Conservation (phyloP, 352 stramenopile genomes). For the Globisporangium nunn region DNA sequence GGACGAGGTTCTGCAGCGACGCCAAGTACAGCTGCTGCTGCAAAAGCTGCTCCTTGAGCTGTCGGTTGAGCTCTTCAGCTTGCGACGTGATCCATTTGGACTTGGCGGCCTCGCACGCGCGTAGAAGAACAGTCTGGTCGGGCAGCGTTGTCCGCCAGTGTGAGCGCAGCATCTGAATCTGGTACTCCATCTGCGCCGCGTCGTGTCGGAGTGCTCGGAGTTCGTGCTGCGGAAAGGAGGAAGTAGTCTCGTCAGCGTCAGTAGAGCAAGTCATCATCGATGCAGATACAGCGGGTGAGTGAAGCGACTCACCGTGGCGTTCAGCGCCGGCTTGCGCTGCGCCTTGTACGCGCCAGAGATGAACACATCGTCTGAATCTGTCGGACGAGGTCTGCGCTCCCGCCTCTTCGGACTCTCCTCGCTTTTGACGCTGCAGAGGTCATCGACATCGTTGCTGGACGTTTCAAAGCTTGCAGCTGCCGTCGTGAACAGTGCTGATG, state of each 20-base stretch:
- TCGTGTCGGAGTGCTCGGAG: constrained; percentile 41
- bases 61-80: constrained; percentile 38
- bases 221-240: constrained; percentile 26
- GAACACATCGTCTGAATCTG: constrained; percentile 22
- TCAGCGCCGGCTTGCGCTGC: constrained; percentile 22
- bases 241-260: neutral
- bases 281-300: neutral
- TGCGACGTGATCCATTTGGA: constrained; percentile 44
- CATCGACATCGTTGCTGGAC: neutral
- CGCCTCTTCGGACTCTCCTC: neutral
- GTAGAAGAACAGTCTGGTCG: constrained; percentile 20
- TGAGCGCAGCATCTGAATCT: constrained; percentile 29
- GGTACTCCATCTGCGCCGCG: constrained; percentile 27
- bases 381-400: neutral
- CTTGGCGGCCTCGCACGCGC: constrained; percentile 40
- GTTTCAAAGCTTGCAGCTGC: neutral
- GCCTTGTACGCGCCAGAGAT: constrained; percentile 24
- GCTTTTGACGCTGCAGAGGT: neutral
- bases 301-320: constrained; percentile 23
- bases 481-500: neutral
- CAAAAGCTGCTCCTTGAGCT: constrained; percentile 47
- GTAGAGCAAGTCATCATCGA: neutral
- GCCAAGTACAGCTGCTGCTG: constrained; percentile 63
- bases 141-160: constrained; percentile 40
- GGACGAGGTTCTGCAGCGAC: constrained; percentile 44